These are phyloP conservation scores for Hypoxylon sp. DNA, from an alignment of 2,329 filamentous ascomycete species.

Conservation along the genomic window DNA sequence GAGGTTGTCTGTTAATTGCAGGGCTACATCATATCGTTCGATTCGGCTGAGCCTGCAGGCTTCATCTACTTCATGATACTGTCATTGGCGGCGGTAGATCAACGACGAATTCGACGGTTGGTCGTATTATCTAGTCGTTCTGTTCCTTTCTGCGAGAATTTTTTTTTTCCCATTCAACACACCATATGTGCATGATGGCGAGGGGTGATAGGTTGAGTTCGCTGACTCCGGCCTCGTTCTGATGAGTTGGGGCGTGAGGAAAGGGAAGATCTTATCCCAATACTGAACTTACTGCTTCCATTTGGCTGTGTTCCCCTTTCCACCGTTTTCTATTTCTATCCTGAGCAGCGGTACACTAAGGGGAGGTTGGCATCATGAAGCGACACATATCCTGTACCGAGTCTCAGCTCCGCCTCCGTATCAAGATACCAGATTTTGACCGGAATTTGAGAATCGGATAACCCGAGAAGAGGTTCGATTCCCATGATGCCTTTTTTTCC, in stretches of 20 bases:
- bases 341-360: neutral
- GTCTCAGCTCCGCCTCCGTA: neutral
- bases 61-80: conserved; percentile 17
- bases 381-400: conserved; percentile 6
- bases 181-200: neutral
- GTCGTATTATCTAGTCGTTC: conserved; percentile 11
- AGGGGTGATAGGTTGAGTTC: conserved; percentile 2
- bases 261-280: conserved; percentile 20
- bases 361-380: conserved; percentile 7
- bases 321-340: neutral
- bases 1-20: neutral
- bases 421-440: neutral
- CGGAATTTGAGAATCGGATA: neutral
- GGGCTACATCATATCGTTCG: conserved; percentile 8
- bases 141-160: neutral
- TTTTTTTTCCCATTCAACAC: conserved; percentile 8
- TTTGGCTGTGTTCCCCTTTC: conserved; percentile 7
- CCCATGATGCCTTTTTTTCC: neutral
- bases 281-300: conserved; percentile 10
- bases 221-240: conserved; percentile 8
- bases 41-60: neutral
- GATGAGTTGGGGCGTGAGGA: neutral
- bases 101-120: conserved; percentile 2
- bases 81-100: conserved; percentile 20
- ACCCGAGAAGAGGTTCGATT: neutral